Evolutionary conservation across 2,329 filamentous ascomycete species (phyloP), one percentile per base, ranked within the genome.

Genomic region (Diaporthe nobilis): DNA sequence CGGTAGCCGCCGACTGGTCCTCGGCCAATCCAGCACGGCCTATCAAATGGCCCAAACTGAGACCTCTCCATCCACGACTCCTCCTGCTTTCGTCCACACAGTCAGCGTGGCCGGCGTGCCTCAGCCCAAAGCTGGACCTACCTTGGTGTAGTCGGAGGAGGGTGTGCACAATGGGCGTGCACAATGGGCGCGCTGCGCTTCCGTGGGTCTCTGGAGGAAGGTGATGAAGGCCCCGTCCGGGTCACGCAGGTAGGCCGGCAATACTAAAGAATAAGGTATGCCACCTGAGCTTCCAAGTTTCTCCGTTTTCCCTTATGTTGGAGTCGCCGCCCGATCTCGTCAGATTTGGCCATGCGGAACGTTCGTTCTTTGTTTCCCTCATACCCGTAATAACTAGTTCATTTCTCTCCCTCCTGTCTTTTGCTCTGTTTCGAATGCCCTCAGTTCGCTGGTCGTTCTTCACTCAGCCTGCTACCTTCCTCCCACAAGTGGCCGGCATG

Each of bases 1-100:
- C 83, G 80, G 82, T 87, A 87, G 87, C 86, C 86, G 86, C 86
- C 86, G 83, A 86, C 84, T 87, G 86, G 86, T 80, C 82, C 81
- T 82, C 81, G 81, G 80, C 80, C 80, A 79, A 79, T 76, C 79
- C 79, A 74, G 78, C 79, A 76, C 82, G 82, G 83, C 87, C 86
- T 86, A 88, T 88, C 86, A 87, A 79, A 81, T 80, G 74, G 55
- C 78, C 75, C 78, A 77, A 76, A 72, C 78, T 81, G 80, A 83
- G 82, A 81, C 81, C 80, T 82, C 80, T 80, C 81, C 82, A 79
- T 82, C 80, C 77, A 82, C 79, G 75, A 78, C 79, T 80, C 80
- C 79, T 80, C 80, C 77, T 82, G 76, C 79, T 57, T 68, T 73
- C 73, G 71, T 47, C 75, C 73, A 75, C 75, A 80, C 75, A 76